Base-by-base conservation (phyloP, 441 rosid species). In the Melastoma candidum region DNA sequence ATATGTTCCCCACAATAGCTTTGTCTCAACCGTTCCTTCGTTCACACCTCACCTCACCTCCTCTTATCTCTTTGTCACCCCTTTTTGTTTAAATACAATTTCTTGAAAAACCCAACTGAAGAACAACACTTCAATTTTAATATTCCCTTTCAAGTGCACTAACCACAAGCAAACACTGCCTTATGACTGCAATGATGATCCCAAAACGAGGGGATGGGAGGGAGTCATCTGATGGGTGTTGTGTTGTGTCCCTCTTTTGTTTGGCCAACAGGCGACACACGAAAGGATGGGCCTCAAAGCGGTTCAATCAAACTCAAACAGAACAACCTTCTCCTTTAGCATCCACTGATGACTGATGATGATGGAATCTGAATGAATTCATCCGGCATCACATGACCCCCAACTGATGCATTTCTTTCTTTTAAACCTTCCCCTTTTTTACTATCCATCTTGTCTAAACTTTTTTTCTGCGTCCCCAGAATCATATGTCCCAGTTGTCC, bases 1-100 rank as follows among this genome's bases (percentile, higher is more conserved):
- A 73, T 80, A 67, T 86, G 97, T 86, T 86, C 92, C 95, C 97
- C 95, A 90, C 89, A 77, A 74, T 79, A 52, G 59, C 51, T 17
- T 68, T 87, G 90, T 77, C 80, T 74, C 54, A 17, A 74, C 67
- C 12, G 26, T 46, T 52, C 70, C 44, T 17, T 57, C 69, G 61
- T 27, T 49, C 25, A 14, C 56, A 32, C 61, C 44, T 58, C 36
- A 17, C 22, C 22, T 17, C 22, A 17, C 22, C 22, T 17, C 22
- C 22, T 17, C 22, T 27, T 58, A 57, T 77, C 67, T 58, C 59
- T 56, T 44, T 68, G 57, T 52, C 68, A 46, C 52, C 51, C 46
- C 22, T 53, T 53, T 44, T 49, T 1, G 46, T 56, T 14, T 47
- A 39, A 39, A 39, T 22, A 14, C 7, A 7, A 56, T 26, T 44